phyloP scores from a whole-genome alignment of 768 basidiomycete genomes.

The Psilocybe cubensis region DNA sequence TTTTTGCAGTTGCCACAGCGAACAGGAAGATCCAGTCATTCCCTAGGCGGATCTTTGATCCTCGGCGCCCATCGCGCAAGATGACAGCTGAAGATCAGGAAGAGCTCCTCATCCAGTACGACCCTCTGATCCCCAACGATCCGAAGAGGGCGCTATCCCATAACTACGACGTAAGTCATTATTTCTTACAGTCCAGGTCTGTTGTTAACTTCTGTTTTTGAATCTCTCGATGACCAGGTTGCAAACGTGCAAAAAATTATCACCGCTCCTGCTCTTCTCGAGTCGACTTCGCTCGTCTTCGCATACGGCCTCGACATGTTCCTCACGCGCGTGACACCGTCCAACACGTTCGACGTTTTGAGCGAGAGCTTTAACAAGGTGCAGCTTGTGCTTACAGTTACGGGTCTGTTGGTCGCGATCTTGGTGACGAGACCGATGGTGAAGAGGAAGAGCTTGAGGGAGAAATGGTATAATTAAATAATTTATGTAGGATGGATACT shows the following conservation, averaged over 20 bases:
- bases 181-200: not conserved
- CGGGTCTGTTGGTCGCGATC: constrained; percentile 74
- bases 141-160: constrained; percentile 57
- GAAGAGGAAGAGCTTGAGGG: no score
- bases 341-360: constrained; percentile 90
- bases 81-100: constrained; percentile 79
- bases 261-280: constrained; percentile 83
- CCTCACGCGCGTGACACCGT: constrained; percentile 82
- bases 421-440: no score
- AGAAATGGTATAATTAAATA: no score
- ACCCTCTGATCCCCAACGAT: constrained; percentile 77
- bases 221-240: constrained; percentile 46
- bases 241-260: constrained; percentile 67
- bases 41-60: constrained; percentile 76
- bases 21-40: constrained; percentile 77
- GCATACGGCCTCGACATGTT: constrained; percentile 91
- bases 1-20: constrained; percentile 68
- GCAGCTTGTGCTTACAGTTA: constrained; percentile 87
- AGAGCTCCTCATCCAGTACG: constrained; percentile 86
- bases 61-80: constrained; percentile 79
- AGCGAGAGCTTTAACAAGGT: no score
- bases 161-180: constrained; percentile 41
- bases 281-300: constrained; percentile 90
- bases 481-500: no score
- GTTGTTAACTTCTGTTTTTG: not conserved